A percentile compares a stretch with the other conserved stretches of the same genome.
Evolutionary conservation across 2,329 filamentous ascomycete species (phyloP).

Genomic region (Fonsecaea nubica): DNA sequence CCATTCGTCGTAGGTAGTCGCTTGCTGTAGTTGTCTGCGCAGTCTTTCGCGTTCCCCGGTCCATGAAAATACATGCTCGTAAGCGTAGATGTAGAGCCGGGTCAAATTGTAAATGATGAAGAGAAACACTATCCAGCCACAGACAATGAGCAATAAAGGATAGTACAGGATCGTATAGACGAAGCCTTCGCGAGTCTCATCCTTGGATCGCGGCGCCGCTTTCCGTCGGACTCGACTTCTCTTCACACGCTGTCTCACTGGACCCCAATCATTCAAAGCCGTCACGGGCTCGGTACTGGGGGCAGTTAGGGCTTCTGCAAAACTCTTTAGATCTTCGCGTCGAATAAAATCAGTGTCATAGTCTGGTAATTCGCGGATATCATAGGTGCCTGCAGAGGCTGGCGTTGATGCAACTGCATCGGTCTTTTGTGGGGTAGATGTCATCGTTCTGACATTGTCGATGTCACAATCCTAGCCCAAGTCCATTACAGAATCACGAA

Average conservation of each 20-base stretch:
- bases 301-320: conserved; percentile 80
- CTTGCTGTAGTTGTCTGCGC: conserved; percentile 71
- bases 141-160: conserved; percentile 81
- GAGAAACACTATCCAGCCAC: conserved; percentile 79
- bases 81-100: conserved; percentile 85
- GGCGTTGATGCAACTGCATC: background rate
- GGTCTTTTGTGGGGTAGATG: conserved; percentile 15
- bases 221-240: conserved; percentile 55
- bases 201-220: conserved; percentile 65
- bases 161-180: conserved; percentile 89
- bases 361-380: conserved; percentile 68
- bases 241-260: conserved; percentile 75
- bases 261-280: conserved; percentile 94
- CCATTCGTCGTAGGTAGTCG: conserved; percentile 83
- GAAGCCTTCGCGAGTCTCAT: conserved; percentile 94
- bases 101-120: conserved; percentile 78
- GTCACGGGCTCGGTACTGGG: conserved; percentile 80
- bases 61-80: conserved; percentile 93
- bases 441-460: conserved; percentile 19
- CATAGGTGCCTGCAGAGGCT: conserved; percentile 25
- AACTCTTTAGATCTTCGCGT: conserved; percentile 74
- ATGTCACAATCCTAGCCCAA: background rate
- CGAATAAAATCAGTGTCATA: conserved; percentile 77
- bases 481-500: background rate
- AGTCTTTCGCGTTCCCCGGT: conserved; percentile 76